phyloP scores from a whole-genome alignment of 1,284 basidiomycete genomes.

The Phellinidium pouzarii region DNA sequence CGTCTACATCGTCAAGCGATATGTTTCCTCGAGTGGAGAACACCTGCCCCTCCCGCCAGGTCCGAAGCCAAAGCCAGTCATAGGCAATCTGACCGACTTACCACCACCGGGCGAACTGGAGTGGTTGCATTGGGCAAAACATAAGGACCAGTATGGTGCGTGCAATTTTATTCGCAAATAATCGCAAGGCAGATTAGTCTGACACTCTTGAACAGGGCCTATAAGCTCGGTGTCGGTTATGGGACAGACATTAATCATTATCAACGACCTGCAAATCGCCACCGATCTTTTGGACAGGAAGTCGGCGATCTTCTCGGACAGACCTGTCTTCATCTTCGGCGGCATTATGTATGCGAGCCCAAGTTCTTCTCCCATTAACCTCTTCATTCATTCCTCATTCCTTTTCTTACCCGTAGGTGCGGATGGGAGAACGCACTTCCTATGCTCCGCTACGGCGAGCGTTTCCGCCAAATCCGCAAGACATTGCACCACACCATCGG shows the following conservation, averaged over 20 bases:
- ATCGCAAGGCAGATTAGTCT: background rate
- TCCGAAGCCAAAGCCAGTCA: slow-evolving; percentile 15
- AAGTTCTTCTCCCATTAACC: background rate
- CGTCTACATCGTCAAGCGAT: slow-evolving; percentile 7
- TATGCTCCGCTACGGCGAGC: slow-evolving; percentile 12
- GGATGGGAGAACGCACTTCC: slow-evolving; percentile 16
- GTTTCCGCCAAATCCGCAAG: slow-evolving; percentile 9
- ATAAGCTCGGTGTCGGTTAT: slow-evolving; percentile 16
- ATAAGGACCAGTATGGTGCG: slow-evolving; percentile 18
- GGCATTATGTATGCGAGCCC: slow-evolving; percentile 15
- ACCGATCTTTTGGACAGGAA: slow-evolving; percentile 16
- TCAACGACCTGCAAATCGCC: slow-evolving; percentile 13
- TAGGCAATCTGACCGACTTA: slow-evolving; percentile 19
- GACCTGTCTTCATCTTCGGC: slow-evolving; percentile 13
- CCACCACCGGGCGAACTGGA: slow-evolving; percentile 14
- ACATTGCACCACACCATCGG: slow-evolving; percentile 14
- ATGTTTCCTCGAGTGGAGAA: background rate
- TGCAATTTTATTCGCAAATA: background rate
- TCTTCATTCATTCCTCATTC: background rate
- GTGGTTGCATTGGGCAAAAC: slow-evolving; percentile 18
- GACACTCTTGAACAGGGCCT: slow-evolving; percentile 10
- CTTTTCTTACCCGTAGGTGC: background rate
- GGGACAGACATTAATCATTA: slow-evolving; percentile 15
- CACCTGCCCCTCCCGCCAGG: slow-evolving; percentile 17
- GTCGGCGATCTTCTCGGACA: slow-evolving; percentile 13